Conservation (phyloP, 1,284 basidiomycete species). For the Volvariella surrecta region DNA sequence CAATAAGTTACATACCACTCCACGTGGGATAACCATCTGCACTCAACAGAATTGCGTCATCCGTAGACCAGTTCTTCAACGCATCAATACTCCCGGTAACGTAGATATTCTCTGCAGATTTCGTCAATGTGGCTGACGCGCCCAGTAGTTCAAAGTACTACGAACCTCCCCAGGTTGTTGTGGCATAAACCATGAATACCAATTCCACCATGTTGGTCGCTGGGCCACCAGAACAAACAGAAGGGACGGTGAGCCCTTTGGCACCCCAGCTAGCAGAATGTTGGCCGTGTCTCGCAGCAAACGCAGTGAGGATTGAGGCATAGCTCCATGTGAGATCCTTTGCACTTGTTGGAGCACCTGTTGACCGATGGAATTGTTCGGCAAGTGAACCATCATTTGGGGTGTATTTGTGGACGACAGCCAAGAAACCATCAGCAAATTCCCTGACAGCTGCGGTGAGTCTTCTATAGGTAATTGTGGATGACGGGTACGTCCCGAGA, state of each 20-base stretch:
- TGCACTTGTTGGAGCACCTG: slow-evolving; percentile 45
- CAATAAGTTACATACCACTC: slow-evolving; percentile 43
- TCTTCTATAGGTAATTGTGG: slow-evolving; percentile 34
- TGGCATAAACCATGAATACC: slow-evolving; percentile 58
- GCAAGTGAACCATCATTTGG: slow-evolving; percentile 43
- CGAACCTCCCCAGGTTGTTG: slow-evolving; percentile 44
- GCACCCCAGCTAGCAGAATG: slow-evolving; percentile 62
- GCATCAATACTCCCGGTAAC: slow-evolving; percentile 54
- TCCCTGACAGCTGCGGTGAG: slow-evolving; percentile 35
- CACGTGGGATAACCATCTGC: slow-evolving; percentile 60
- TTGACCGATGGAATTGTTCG: slow-evolving; percentile 43
- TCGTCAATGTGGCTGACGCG: neutral
- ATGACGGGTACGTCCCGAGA: slow-evolving; percentile 38
- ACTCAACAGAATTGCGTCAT: slow-evolving; percentile 48
- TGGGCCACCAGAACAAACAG: slow-evolving; percentile 21
- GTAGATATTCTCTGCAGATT: slow-evolving; percentile 56
- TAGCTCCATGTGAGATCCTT: slow-evolving; percentile 62
- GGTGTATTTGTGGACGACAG: slow-evolving; percentile 45
- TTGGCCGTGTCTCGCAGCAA: slow-evolving; percentile 37
- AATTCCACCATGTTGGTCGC: slow-evolving; percentile 36
- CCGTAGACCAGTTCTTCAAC: slow-evolving; percentile 55
- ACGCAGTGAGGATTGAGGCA: slow-evolving; percentile 46
- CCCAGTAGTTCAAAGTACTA: neutral
- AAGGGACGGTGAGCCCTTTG: slow-evolving; percentile 40
- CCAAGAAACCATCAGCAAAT: slow-evolving; percentile 55